phyloP scores from a whole-genome alignment of 345 rosid genomes.

The Moringa oleifera region DNA sequence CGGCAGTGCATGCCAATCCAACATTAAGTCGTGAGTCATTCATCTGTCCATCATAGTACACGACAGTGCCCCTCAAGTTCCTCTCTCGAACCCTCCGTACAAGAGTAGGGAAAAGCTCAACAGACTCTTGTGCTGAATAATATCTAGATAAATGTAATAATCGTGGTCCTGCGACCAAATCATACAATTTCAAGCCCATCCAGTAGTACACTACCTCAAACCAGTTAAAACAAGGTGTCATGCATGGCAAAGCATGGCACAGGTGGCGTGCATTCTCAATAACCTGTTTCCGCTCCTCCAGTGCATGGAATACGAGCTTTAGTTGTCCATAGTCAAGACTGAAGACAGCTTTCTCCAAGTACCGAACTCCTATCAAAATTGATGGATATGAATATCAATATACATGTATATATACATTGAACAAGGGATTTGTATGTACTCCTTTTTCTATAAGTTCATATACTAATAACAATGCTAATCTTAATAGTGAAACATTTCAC shows the following conservation, averaged over 20 bases:
- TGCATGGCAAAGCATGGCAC: slow-evolving; percentile 93
- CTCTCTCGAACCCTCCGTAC: slow-evolving; percentile 64
- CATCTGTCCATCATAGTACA: slow-evolving; percentile 98
- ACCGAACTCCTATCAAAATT: slow-evolving; percentile 65
- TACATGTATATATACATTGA: neutral
- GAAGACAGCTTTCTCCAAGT: slow-evolving; percentile 97
- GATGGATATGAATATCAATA: neutral
- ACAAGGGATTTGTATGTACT: too few species aligned
- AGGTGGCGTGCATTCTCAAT: slow-evolving; percentile 95
- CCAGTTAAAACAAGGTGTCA: slow-evolving; percentile 98
- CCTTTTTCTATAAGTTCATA: neutral
- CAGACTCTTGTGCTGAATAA: slow-evolving; percentile 76
- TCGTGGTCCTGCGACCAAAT: slow-evolving; percentile 85
- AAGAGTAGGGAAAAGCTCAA: slow-evolving; percentile 91
- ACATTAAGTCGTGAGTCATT: slow-evolving; percentile 93
- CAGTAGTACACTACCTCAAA: slow-evolving; percentile 91
- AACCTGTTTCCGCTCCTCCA: slow-evolving; percentile 89
- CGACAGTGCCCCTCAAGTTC: slow-evolving; percentile 83
- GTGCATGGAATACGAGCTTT: slow-evolving; percentile 93
- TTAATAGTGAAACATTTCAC: neutral
- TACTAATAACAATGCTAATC: neutral
- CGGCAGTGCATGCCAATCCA: slow-evolving; percentile 86
- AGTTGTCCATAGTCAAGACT: slow-evolving; percentile 91
- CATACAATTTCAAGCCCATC: slow-evolving; percentile 94
- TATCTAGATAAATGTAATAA: slow-evolving; percentile 86